Percentiles rank a stretch among this genome's conserved stretches.
These are phyloP conservation scores for Colletotrichum echinochloae DNA, from an alignment of 2,329 filamentous ascomycete species.

Conservation along the genomic window DNA sequence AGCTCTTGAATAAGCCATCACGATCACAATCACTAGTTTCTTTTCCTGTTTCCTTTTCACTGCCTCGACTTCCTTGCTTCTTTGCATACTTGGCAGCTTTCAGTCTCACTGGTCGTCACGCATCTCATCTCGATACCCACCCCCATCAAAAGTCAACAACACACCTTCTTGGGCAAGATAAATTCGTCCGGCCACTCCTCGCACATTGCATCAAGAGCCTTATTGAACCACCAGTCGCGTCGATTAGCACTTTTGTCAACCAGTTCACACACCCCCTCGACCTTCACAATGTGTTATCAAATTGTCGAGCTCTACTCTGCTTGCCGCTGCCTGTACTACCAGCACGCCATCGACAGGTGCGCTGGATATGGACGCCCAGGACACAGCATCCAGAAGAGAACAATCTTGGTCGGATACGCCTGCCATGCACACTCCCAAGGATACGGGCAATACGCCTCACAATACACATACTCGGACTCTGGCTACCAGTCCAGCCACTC, in stretches of 20 bases:
- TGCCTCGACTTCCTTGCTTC: constrained; percentile 43
- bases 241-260: background rate
- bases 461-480: constrained; percentile 43
- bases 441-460: constrained; percentile 52
- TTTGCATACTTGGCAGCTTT: constrained; percentile 33
- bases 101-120: constrained; percentile 16
- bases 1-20: constrained; percentile 38
- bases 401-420: constrained; percentile 10
- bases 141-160: constrained; percentile 28
- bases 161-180: constrained; percentile 38
- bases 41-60: constrained; percentile 44
- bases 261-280: constrained; percentile 4
- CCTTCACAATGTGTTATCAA: constrained; percentile 44
- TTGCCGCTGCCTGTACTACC: constrained; percentile 15
- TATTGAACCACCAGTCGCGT: background rate
- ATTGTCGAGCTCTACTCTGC: background rate
- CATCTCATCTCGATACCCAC: constrained; percentile 32
- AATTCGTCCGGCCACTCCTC: constrained; percentile 11
- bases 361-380: background rate
- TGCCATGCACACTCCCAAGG: constrained; percentile 3
- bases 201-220: constrained; percentile 4
- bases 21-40: constrained; percentile 42
- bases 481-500: constrained; percentile 50
- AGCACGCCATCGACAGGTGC: constrained; percentile 8
- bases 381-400: constrained; percentile 2